phyloP scores from a whole-genome alignment of 768 basidiomycete genomes.

The Mycena olivaceomarginata region DNA sequence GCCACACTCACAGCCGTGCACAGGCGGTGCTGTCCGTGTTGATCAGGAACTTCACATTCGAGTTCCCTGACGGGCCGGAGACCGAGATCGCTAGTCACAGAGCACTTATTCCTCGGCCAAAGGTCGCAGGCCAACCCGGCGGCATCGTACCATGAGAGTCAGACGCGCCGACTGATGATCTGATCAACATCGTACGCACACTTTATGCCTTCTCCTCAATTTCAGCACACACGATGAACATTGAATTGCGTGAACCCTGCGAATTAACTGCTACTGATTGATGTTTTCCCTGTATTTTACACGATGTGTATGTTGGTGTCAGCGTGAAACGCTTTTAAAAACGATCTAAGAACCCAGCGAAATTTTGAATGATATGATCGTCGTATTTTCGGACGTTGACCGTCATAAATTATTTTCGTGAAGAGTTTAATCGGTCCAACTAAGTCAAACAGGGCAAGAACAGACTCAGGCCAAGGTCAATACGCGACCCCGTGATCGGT shows the following conservation, averaged over 20 bases:
- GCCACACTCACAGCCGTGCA: background rate
- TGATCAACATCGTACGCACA: no score
- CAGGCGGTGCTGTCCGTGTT: slow-evolving; percentile 54
- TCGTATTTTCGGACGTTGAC: no score
- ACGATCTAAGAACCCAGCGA: no score
- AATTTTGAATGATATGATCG: no score
- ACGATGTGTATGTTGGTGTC: no score
- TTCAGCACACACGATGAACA: background rate
- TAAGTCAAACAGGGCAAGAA: no score
- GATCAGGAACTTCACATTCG: slow-evolving; percentile 52
- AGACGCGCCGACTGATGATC: slow-evolving; percentile 25
- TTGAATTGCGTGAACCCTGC: background rate
- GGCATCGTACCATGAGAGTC: slow-evolving; percentile 29
- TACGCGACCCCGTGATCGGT: no score
- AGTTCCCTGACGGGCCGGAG: slow-evolving; percentile 51
- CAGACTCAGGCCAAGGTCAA: no score
- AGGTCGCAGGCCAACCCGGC: slow-evolving; percentile 38
- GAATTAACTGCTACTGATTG: background rate
- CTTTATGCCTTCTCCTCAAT: background rate
- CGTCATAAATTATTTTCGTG: no score
- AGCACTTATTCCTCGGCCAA: slow-evolving; percentile 42
- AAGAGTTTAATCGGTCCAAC: no score
- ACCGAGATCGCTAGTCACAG: slow-evolving; percentile 48
- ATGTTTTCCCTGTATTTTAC: background rate
- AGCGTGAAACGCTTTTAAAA: no score